Percentiles rank a stretch among this genome's conserved stretches.
phyloP scores from a whole-genome alignment of 1,139 yeast genomes.

The Candida anutae region DNA sequence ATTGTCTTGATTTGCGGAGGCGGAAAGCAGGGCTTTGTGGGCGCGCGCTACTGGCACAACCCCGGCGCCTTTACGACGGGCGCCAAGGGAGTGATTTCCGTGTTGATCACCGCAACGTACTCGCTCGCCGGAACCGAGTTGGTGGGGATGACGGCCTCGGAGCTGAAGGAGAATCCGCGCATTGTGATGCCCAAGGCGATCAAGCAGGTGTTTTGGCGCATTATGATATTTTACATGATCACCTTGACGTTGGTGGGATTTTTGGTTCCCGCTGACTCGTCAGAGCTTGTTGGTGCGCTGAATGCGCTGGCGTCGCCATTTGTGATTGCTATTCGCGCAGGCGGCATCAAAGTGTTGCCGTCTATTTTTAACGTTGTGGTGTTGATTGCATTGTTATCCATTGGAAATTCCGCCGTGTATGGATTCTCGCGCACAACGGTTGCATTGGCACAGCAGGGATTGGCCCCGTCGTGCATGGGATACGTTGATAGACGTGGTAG shows the following conservation, averaged over 20 bases:
- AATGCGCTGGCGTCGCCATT: constrained; percentile 44
- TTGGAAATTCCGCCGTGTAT: constrained; percentile 39
- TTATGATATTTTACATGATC: constrained; percentile 32
- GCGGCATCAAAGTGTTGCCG: constrained; percentile 41
- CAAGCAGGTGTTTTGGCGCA: constrained; percentile 38
- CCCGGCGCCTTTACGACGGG: constrained; percentile 65
- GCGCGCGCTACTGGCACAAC: constrained; percentile 47
- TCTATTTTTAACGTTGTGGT: constrained; percentile 38
- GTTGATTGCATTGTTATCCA: constrained; percentile 32
- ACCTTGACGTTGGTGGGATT: constrained; percentile 35
- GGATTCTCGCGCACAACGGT: constrained; percentile 38
- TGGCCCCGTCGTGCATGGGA: constrained; percentile 27
- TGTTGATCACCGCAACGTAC: constrained; percentile 35
- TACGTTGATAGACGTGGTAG: constrained; percentile 36
- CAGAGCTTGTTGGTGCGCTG: constrained; percentile 7
- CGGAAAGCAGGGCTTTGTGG: constrained; percentile 47
- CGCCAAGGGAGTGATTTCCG: constrained; percentile 44
- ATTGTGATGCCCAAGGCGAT: constrained; percentile 34
- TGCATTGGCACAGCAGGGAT: constrained; percentile 34
- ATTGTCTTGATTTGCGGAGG: constrained; percentile 65
- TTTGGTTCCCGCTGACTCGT: constrained; percentile 24
- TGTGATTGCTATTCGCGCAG: constrained; percentile 48
- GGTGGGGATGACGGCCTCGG: constrained; percentile 33
- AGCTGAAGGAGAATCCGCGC: constrained; percentile 31
- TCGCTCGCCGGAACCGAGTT: constrained; percentile 40